Base-by-base conservation (phyloP, 768 basidiomycete genomes). In the Tulasnella sp. region DNA sequence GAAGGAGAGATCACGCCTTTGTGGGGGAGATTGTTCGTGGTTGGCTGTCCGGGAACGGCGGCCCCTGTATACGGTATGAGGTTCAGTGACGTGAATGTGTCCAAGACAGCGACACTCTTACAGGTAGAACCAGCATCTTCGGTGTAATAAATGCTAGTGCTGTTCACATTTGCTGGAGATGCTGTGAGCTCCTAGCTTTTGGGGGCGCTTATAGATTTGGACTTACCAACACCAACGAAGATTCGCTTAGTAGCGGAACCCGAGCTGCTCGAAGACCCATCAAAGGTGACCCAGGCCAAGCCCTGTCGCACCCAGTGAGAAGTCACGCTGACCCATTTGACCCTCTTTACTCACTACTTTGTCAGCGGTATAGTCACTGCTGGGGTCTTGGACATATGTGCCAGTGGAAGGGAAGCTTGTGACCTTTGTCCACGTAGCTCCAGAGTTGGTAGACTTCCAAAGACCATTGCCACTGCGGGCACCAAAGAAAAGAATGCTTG, bases 381-480 rank as follows among this genome's bases (percentile, higher is more conserved):
- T 19, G 4, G 77, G 31, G 78, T 89, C 87, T 0, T 87, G 85
- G 12, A 87, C 83, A 75, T 85, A 90, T 2, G 86, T 86, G 3
- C 89, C 90, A 68, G 85, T 85, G 79, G 85, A 88, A 0, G 90
- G 87, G 80, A 91, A 88, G 76, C 83, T 84, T 7, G 87, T 84
- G n/a, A 91, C 88, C 76, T 90, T 85, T 8, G 85, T 82, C 90
- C 90, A 91, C 0, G 87, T 87, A 0, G 79, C 82, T 4, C 89
- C 90, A 75, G 83, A 88, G 78, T 91, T 82, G 0, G 87, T 88
- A 4, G 89, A 90, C 80, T 89, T 91, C 87, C 88, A 91, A 19
- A 91, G 83, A 3, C 90, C 90, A 71, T 90, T 85, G 7, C 90
- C 90, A 75, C 87, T 87, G 45, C 88, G 84, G 6, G 90, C 89